phyloP scores from a whole-genome alignment of 1,139 yeast species.

The Williopsis jadinii region DNA sequence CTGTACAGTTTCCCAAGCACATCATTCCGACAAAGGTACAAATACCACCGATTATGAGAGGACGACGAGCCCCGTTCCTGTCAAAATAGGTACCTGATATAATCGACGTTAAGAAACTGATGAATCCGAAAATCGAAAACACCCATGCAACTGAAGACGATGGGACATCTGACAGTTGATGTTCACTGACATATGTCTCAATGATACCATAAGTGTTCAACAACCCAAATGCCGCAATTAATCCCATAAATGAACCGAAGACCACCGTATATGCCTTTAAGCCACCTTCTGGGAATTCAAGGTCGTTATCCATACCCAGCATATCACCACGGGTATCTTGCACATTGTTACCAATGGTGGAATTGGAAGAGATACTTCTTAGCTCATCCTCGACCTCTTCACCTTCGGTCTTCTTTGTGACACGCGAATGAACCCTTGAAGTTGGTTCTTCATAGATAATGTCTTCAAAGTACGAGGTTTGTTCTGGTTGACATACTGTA shows the following conservation, averaged over 20 bases:
- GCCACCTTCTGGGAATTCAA: conserved; percentile 56
- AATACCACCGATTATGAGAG: conserved; percentile 27
- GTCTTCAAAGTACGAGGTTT: not conserved
- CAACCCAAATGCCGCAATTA: conserved; percentile 57
- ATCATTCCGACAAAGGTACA: conserved; percentile 45
- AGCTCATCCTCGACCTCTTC: conserved; percentile 9
- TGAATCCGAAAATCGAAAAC: conserved; percentile 52
- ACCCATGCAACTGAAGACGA: conserved; percentile 62
- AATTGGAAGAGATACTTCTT: conserved; percentile 4
- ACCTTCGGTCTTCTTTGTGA: conserved; percentile 5
- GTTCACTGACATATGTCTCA: conserved; percentile 48
- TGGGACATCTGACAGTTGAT: conserved; percentile 40
- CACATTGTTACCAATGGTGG: conserved; percentile 11
- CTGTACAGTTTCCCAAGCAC: conserved; percentile 46
- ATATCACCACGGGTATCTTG: conserved; percentile 10
- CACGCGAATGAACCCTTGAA: not conserved
- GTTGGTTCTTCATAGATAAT: conserved; percentile 6
- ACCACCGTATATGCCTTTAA: conserved; percentile 49
- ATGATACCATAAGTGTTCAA: conserved; percentile 66
- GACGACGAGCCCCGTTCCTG: conserved; percentile 45
- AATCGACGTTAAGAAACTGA: conserved; percentile 48
- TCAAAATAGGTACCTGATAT: conserved; percentile 61
- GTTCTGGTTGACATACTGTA: not conserved
- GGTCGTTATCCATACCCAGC: conserved; percentile 21
- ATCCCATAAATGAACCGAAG: conserved; percentile 58